Evolutionary conservation across 2,329 filamentous ascomycete genomes (phyloP).

Genomic region (Talaromyces sp.): DNA sequence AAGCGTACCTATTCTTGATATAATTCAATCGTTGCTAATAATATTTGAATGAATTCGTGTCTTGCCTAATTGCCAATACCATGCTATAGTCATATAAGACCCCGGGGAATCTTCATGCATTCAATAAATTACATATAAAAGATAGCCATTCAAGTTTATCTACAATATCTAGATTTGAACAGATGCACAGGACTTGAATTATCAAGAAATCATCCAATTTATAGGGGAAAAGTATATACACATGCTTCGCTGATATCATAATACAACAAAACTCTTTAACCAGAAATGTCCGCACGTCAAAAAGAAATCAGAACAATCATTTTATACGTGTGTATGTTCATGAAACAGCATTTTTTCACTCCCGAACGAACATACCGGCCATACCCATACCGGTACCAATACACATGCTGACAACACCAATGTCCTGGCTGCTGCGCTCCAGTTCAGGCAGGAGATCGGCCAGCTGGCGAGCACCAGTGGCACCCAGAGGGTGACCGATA

Average conservation of each 20-base stretch:
- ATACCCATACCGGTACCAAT: slow-evolving; percentile 55
- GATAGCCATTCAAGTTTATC: too few species aligned
- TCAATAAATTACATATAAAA: too few species aligned
- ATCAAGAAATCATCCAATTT: not conserved
- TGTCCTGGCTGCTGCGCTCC: slow-evolving; percentile 67
- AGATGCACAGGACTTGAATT: not conserved
- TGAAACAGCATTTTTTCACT: slow-evolving; percentile 46
- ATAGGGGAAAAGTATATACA: slow-evolving; percentile 25
- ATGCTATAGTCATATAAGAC: too few species aligned
- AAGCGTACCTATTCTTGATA: too few species aligned
- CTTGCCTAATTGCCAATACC: too few species aligned
- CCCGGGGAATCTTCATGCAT: too few species aligned
- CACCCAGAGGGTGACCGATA: slow-evolving; percentile 87
- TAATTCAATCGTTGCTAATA: too few species aligned
- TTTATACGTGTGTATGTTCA: not conserved
- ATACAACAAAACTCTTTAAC: slow-evolving; percentile 5
- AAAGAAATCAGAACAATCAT: not conserved
- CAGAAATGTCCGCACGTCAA: not conserved
- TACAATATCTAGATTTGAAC: too few species aligned
- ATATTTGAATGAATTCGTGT: too few species aligned
- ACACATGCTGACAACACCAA: slow-evolving; percentile 80
- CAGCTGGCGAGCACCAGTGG: slow-evolving; percentile 81
- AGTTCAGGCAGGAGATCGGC: slow-evolving; percentile 72
- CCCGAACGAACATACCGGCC: slow-evolving; percentile 67
- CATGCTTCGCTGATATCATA: slow-evolving; percentile 28